These are phyloP conservation scores for Blastocystis sp. DNA, from an alignment of 352 stramenopile species.

Conservation along the genomic window DNA sequence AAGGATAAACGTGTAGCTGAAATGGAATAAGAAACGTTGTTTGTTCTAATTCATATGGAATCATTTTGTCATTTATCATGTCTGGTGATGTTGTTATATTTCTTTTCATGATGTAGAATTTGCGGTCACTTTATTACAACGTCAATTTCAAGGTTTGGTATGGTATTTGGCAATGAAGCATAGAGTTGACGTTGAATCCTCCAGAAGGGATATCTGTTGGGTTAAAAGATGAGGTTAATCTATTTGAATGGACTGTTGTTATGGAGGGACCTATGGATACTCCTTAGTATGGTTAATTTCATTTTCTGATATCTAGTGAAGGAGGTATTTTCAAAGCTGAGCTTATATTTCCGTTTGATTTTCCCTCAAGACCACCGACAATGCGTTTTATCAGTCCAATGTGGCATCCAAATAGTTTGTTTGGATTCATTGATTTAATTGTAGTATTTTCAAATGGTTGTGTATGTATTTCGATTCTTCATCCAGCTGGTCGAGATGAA, in stretches of 20 bases:
- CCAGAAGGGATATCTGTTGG: conserved; percentile 54
- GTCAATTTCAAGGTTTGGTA: conserved; percentile 31
- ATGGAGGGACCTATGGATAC: conserved; percentile 51
- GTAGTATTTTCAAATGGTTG: conserved; percentile 56
- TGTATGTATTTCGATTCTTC: conserved; percentile 59
- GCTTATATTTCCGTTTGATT: conserved; percentile 42
- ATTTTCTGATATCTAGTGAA: conserved; percentile 26
- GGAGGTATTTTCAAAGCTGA: conserved; percentile 49
- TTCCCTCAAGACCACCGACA: conserved; percentile 21
- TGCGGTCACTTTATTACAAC: conserved; percentile 18
- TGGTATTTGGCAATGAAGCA: neutral
- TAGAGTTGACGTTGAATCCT: conserved; percentile 52
- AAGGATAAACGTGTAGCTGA: neutral
- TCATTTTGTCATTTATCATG: neutral
- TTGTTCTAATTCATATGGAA: neutral
- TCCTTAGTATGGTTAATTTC: neutral
- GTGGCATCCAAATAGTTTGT: conserved; percentile 57
- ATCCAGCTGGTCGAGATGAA: conserved; percentile 17
- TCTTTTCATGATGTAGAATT: conserved; percentile 1
- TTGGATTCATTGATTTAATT: neutral
- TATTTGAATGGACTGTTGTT: conserved; percentile 44
- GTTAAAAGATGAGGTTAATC: conserved; percentile 27
- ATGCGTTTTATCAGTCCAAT: conserved; percentile 58
- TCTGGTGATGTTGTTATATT: neutral
- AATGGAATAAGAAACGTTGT: neutral